Percentiles rank a stretch among this genome's conserved stretches.
Conservation (phyloP, 1,139 yeast species). For the Suhomyces bokatorum region DNA sequence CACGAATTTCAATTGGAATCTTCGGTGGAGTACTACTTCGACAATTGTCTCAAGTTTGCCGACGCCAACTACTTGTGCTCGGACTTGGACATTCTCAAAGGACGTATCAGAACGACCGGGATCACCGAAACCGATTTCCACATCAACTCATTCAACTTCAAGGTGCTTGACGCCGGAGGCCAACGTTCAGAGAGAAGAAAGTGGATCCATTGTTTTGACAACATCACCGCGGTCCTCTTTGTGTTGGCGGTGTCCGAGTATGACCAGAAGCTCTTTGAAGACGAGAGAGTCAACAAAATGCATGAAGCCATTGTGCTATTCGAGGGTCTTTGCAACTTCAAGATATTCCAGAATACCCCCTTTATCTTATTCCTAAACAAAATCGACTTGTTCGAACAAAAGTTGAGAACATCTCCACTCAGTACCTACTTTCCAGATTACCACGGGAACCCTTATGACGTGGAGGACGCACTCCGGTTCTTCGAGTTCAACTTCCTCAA, state of each 20-base stretch:
- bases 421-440: slow-evolving; percentile 73
- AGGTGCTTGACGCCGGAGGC: slow-evolving; percentile 95
- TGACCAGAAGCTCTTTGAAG: slow-evolving; percentile 90
- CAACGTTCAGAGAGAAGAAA: slow-evolving; percentile 91
- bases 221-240: slow-evolving; percentile 83
- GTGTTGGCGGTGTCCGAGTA: slow-evolving; percentile 93
- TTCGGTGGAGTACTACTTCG: slow-evolving; percentile 76
- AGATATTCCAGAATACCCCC: slow-evolving; percentile 84
- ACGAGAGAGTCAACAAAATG: slow-evolving; percentile 85
- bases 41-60: slow-evolving; percentile 63
- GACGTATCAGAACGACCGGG: slow-evolving; percentile 94
- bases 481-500: slow-evolving; percentile 66
- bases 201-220: slow-evolving; percentile 96
- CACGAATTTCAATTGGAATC: slow-evolving; percentile 84
- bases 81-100: slow-evolving; percentile 82
- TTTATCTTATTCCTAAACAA: slow-evolving; percentile 87
- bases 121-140: slow-evolving; percentile 83
- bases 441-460: slow-evolving; percentile 59
- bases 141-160: slow-evolving; percentile 65
- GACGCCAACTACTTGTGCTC: slow-evolving; percentile 66
- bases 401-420: slow-evolving; percentile 64
- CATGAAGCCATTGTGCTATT: slow-evolving; percentile 85
- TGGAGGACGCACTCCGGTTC: slow-evolving; percentile 64
- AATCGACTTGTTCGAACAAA: slow-evolving; percentile 75
- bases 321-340: slow-evolving; percentile 80